phyloP scores from a whole-genome alignment of 1,284 basidiomycete genomes.

The Mycocalia duriaeana region DNA sequence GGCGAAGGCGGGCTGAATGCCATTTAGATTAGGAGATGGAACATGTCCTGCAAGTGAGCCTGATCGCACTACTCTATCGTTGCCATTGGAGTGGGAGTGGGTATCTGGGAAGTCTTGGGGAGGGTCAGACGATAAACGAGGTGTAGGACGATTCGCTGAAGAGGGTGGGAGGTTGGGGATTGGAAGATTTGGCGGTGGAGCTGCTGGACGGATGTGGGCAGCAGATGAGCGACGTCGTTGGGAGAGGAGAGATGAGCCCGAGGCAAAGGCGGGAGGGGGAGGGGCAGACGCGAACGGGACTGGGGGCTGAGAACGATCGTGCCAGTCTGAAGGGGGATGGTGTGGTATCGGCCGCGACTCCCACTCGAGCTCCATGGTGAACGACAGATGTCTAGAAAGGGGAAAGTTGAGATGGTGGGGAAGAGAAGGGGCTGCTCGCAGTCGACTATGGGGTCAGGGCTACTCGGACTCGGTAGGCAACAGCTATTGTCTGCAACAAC shows the following conservation, averaged over 20 bases:
- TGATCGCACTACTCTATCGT: conserved; percentile 27
- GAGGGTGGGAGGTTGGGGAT: conserved; percentile 54
- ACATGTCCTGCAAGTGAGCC: conserved; percentile 42
- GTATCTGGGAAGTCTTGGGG: conserved; percentile 14
- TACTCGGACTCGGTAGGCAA: background rate
- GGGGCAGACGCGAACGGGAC: conserved; percentile 31
- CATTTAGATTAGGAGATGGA: conserved; percentile 50
- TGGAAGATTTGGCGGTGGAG: conserved; percentile 69
- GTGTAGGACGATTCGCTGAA: conserved; percentile 4
- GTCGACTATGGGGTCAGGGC: background rate
- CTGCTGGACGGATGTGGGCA: conserved; percentile 56
- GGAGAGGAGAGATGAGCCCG: conserved; percentile 27
- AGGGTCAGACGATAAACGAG: conserved; percentile 14
- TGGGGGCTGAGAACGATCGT: conserved; percentile 28
- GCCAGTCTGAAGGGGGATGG: conserved; percentile 44
- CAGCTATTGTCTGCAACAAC: background rate
- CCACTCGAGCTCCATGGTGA: conserved; percentile 50
- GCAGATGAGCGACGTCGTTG: conserved; percentile 65
- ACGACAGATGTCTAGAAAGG: conserved; percentile 4
- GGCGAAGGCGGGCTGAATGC: conserved; percentile 45
- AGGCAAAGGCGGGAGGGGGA: conserved; percentile 28
- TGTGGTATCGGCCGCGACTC: conserved; percentile 37
- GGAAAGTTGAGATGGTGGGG: background rate
- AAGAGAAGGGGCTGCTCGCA: background rate
- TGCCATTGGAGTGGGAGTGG: conserved; percentile 23